A percentile compares a stretch with the other conserved stretches of the same genome.
phyloP scores from a whole-genome alignment of 192 early-diverging fungal genomes.

The Spizellomyces sp. region DNA sequence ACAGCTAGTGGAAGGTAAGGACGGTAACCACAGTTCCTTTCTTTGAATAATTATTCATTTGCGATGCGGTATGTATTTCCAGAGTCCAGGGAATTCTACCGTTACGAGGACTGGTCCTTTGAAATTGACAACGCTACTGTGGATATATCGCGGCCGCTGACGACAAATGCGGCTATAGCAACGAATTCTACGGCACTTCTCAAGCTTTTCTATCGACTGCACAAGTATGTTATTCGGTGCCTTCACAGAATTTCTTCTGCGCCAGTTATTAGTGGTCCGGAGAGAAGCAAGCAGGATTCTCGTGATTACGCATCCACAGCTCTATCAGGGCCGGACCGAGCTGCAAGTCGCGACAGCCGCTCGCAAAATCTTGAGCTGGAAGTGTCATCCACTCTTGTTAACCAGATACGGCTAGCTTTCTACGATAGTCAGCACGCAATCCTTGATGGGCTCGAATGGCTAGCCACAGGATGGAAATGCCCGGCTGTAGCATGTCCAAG shows the following conservation, averaged over 20 bases:
- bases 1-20: slow-evolving; percentile 74
- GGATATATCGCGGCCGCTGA: background rate
- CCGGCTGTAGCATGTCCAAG: too few relatives aligned
- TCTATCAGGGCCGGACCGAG: background rate
- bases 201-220: slow-evolving; percentile 68
- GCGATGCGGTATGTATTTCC: background rate
- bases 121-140: slow-evolving; percentile 48
- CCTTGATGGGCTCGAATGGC: slow-evolving; percentile 75
- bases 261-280: background rate
- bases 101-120: slow-evolving; percentile 73
- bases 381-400: background rate
- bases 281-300: background rate
- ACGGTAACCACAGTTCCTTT: background rate
- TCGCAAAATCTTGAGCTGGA: background rate
- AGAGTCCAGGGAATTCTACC: slow-evolving; percentile 74
- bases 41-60: background rate
- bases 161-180: slow-evolving; percentile 11
- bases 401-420: slow-evolving; percentile 40
- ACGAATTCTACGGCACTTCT: slow-evolving; percentile 64
- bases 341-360: background rate
- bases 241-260: slow-evolving; percentile 60
- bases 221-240: slow-evolving; percentile 64
- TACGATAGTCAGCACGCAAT: slow-evolving; percentile 73
- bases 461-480: slow-evolving; percentile 37
- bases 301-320: background rate